Percentiles rank a stretch among this genome's conserved stretches.
Evolutionary conservation across 257 asterid species (phyloP).

Genomic region (Nicotiana undulata): DNA sequence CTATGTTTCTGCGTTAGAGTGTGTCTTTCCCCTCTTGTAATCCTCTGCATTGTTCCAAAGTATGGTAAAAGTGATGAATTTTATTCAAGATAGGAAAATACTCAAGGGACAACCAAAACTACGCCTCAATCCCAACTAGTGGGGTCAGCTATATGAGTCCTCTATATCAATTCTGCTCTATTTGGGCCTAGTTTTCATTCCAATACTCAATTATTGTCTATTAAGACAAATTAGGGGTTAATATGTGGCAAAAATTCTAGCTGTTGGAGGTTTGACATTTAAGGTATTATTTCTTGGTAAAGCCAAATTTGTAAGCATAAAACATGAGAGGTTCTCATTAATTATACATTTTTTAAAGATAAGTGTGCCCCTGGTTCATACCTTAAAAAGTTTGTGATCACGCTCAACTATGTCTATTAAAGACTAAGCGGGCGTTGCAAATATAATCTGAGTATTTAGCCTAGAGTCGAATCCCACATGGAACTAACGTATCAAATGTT

Average conservation of each 20-base stretch:
- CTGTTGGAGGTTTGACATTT: neutral
- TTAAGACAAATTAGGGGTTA: neutral
- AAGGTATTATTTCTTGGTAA: neutral
- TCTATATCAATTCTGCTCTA: neutral
- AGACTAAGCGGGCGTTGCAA: too few species aligned
- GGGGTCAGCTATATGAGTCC: neutral
- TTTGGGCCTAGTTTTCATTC: neutral
- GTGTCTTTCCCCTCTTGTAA: too few species aligned
- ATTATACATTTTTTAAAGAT: neutral
- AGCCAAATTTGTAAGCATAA: neutral
- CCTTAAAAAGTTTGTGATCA: neutral
- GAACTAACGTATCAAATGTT: too few species aligned
- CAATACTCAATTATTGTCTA: neutral
- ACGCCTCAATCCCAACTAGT: neutral
- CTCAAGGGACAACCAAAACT: neutral
- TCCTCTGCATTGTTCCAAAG: too few species aligned
- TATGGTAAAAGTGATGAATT: neutral
- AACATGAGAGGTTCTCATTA: neutral
- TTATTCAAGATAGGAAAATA: neutral
- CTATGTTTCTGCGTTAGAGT: too few species aligned
- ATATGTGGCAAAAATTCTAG: neutral
- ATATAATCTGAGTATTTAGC: too few species aligned
- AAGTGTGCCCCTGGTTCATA: neutral
- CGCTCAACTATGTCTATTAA: too few species aligned
- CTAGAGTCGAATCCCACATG: too few species aligned